Base-by-base conservation (phyloP, 345 rosid species). In the Tarenaya hassleriana region DNA sequence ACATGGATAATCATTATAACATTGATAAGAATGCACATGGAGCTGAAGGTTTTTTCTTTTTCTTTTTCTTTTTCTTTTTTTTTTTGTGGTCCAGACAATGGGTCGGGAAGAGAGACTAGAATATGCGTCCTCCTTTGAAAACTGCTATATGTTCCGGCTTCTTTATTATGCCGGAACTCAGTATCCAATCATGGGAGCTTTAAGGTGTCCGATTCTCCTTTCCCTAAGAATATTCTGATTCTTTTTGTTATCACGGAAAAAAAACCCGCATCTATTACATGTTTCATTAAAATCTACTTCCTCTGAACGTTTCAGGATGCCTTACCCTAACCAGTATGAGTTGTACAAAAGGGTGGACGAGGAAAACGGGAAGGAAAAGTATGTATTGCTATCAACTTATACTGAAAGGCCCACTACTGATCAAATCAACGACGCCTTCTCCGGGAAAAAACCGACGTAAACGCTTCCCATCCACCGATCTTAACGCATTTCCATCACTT, bases 151-250 rank as follows among this genome's bases (percentile, higher is more conserved):
- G 72, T 91, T 91, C 47, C 78, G 96, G 63, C 95, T 91, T 66
- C 98, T 91, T 32, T 86, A 84, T 56, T 91, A 86, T 11, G 84
- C 81, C 7, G 96, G 98, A 64, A 84, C 94, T 55, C 96, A 86
- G 47, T 91, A 86, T 75, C 98, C 98, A 7, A 91, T 91, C 29
- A 86, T 91, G 92, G 96, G 95, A 16, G 95, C 96, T 73, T 81
- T 90, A 39, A 86, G 97, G 97, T 86, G 53, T 14, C 38, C 0
- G 10, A 7, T 17, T 45, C 50, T n/a, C 40, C 40, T n/a, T 35
- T 8, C 8, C 40, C 40, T 35, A 1, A 35, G 3, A n/a, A 20
- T 24, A 24, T 24, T n/a, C 29, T 2, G 5, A 24, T 24, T 24
- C n/a, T n/a, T n/a, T n/a, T n/a, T 24, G 29, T 24, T 5, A 24